phyloP scores from a whole-genome alignment of 2,329 filamentous ascomycete species.

The Elsinoe perseae region DNA sequence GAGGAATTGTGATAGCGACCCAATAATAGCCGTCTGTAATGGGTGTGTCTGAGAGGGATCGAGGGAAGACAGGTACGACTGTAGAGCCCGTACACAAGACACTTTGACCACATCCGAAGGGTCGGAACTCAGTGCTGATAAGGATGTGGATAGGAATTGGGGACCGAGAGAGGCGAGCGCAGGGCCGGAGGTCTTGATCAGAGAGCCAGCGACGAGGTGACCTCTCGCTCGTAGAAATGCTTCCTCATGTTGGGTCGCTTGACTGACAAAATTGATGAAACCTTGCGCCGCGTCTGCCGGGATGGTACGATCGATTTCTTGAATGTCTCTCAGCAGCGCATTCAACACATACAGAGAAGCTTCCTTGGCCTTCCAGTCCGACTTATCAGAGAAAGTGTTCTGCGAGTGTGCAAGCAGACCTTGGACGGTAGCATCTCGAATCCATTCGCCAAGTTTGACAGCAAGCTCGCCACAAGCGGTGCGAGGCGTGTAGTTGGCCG shows the following conservation, averaged over 20 bases:
- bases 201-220: slow-evolving; percentile 73
- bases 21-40: slow-evolving; percentile 55
- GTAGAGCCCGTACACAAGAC: slow-evolving; percentile 78
- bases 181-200: slow-evolving; percentile 61
- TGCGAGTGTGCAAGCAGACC: slow-evolving; percentile 71
- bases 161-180: slow-evolving; percentile 48
- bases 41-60: slow-evolving; percentile 43
- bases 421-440: slow-evolving; percentile 66
- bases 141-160: slow-evolving; percentile 61
- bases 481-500: slow-evolving; percentile 89
- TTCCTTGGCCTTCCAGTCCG: slow-evolving; percentile 63
- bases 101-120: slow-evolving; percentile 84
- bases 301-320: slow-evolving; percentile 67
- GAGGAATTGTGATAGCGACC: slow-evolving; percentile 63
- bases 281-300: slow-evolving; percentile 59
- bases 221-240: slow-evolving; percentile 78
- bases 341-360: slow-evolving; percentile 78
- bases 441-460: slow-evolving; percentile 89
- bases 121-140: slow-evolving; percentile 68
- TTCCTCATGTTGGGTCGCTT: slow-evolving; percentile 62
- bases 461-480: slow-evolving; percentile 87
- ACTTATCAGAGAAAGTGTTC: slow-evolving; percentile 54
- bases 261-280: slow-evolving; percentile 73
- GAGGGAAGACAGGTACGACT: slow-evolving; percentile 55
- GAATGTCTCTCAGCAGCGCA: slow-evolving; percentile 73